Percentiles rank a stretch among this genome's conserved stretches.
Conservation (phyloP, 768 basidiomycete species). For the Russula ochroleuca region DNA sequence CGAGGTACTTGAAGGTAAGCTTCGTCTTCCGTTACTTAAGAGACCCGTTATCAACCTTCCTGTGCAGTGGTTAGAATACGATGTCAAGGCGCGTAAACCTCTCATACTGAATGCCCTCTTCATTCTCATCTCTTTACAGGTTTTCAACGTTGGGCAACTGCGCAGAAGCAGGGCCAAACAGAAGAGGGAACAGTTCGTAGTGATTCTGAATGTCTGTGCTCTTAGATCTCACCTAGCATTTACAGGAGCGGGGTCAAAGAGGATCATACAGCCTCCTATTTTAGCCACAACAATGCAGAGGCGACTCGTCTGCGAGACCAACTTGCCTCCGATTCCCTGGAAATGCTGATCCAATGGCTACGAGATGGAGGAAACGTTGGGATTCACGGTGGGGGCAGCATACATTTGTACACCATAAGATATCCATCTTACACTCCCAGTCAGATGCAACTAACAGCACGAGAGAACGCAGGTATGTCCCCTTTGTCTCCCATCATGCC, state of each 20-base stretch:
- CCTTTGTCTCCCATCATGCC: background rate
- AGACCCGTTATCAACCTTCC: constrained; percentile 5
- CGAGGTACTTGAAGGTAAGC: constrained; percentile 84
- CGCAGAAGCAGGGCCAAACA: constrained; percentile 81
- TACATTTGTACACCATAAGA: background rate
- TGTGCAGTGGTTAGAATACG: constrained; percentile 94
- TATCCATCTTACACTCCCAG: constrained; percentile 5
- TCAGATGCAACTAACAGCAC: constrained; percentile 97
- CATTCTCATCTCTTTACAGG: constrained; percentile 42
- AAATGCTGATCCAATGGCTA: constrained; percentile 93
- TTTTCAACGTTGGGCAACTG: constrained; percentile 97
- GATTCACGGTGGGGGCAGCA: constrained; percentile 75
- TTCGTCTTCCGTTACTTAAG: background rate
- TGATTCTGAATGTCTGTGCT: background rate
- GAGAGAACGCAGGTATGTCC: constrained; percentile 57
- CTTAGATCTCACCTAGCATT: constrained; percentile 2
- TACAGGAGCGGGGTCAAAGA: constrained; percentile 76
- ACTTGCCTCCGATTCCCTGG: constrained; percentile 86
- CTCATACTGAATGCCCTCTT: background rate
- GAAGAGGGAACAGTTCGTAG: constrained; percentile 63
- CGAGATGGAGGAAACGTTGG: constrained; percentile 95
- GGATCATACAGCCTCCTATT: constrained; percentile 87
- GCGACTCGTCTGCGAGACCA: constrained; percentile 74
- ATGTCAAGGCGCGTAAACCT: constrained; percentile 68
- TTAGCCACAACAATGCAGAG: constrained; percentile 78